Base-by-base conservation (phyloP, 805 yeast species). In the Tetrapisispora phaffii region DNA sequence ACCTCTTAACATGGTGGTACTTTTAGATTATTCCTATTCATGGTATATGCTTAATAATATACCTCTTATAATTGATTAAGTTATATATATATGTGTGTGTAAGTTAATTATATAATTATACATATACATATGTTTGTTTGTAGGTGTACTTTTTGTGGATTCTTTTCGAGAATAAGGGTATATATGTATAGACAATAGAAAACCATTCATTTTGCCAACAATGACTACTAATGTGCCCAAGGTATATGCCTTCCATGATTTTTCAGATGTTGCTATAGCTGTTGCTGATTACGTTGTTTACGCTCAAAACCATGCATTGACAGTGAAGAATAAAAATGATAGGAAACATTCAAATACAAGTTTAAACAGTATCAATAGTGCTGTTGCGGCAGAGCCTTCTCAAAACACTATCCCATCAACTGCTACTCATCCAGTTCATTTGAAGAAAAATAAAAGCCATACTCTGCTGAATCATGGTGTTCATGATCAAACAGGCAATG, bases 151-250 rank as follows among this genome's bases (percentile, higher is more conserved):
- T 32, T 13, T 7, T 16, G n/a, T 32, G 17, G 15, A 10, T 26
- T 26, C 29, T 26, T 26, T n/a, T n/a, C n/a, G n/a, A n/a, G n/a
- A n/a, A n/a, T n/a, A n/a, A n/a, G n/a, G n/a, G n/a, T n/a, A 24
- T 7, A 10, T 24, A 24, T 7, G 28, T 24, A 24, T 24, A 24
- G 28, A 24, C 10, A 24, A 24, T 7, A 24, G 28, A 24, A 24
- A 10, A 24, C 10, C 7, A 24, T 7, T 28, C 7, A 10, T 4
- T 12, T 28, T 12, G 13, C 13, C 13, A 32, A 13, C 4, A 26
- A 87, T 87, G 96, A 86, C 96, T 2, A 85, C 96, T 3, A 85
- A 95, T 6, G 95, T 88, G 21, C 97, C 98, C 17, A 79, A 87
- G 49, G 82, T 90, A 43, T 89, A 86, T 73, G 85, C 96, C 42